A percentile compares a stretch with the other conserved stretches of the same genome.
These are phyloP conservation scores for Phaeophleospora eucalypticola DNA, from an alignment of 2,329 filamentous ascomycete species.

Conservation along the genomic window DNA sequence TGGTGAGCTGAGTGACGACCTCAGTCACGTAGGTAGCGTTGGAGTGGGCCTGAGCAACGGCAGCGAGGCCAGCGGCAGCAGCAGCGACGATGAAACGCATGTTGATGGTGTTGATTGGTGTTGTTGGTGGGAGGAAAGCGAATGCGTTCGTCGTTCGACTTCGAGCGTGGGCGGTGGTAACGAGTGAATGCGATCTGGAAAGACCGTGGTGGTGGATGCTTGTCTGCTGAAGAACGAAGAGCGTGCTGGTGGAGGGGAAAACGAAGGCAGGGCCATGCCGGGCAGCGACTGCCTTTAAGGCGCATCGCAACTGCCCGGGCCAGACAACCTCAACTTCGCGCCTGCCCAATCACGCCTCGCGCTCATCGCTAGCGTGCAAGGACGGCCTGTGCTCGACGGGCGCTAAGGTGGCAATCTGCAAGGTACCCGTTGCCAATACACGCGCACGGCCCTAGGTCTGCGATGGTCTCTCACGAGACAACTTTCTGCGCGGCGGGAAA, in stretches of 20 bases:
- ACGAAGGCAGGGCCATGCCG: no score
- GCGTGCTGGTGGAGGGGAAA: not conserved
- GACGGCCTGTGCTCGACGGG: not conserved
- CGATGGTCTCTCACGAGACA: no score
- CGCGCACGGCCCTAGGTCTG: no score
- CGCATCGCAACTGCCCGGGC: no score
- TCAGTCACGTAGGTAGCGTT: constrained; percentile 15
- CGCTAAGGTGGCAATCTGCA: no score
- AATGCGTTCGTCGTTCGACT: constrained; percentile 7
- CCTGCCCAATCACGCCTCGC: not conserved
- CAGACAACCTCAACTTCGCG: no score
- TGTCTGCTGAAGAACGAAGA: constrained; percentile 7
- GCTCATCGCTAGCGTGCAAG: not conserved
- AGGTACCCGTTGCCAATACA: not conserved
- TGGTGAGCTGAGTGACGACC: constrained; percentile 17
- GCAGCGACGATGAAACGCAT: constrained; percentile 22
- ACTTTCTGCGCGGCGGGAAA: no score
- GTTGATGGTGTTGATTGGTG: constrained; percentile 12
- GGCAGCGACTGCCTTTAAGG: no score
- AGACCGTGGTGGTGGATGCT: constrained; percentile 1
- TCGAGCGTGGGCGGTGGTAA: not conserved
- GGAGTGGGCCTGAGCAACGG: constrained; percentile 13
- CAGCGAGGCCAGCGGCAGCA: constrained; percentile 16
- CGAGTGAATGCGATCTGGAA: not conserved
- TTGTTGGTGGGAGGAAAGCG: constrained; percentile 10